Conservation (phyloP, 192 early-diverging fungal genomes). For the Chytriomyces hyalinus region DNA sequence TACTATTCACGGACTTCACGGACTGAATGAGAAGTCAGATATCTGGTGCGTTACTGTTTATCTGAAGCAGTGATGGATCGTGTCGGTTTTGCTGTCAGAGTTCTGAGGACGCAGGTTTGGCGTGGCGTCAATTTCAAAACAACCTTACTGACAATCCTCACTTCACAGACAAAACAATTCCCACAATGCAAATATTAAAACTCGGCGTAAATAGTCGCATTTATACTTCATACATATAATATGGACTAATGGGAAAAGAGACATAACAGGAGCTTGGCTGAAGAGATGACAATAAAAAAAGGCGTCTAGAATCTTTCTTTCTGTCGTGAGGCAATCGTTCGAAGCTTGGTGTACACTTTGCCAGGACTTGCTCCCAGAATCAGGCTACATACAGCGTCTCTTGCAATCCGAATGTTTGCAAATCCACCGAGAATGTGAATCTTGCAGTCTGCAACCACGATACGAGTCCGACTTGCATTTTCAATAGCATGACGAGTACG, state of each 20-base stretch:
- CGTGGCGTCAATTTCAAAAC: too few species aligned
- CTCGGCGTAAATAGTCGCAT: not conserved
- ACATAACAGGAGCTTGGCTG: not conserved
- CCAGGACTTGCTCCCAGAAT: slow-evolving; percentile 96
- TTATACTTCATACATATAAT: slow-evolving; percentile 1
- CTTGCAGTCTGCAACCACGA: slow-evolving; percentile 97
- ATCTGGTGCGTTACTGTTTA: too few species aligned
- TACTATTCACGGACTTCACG: too few species aligned
- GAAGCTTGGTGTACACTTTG: slow-evolving; percentile 91
- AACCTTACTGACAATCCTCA: too few species aligned
- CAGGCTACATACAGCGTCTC: slow-evolving; percentile 87
- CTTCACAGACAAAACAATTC: too few species aligned
- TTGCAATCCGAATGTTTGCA: slow-evolving; percentile 95
- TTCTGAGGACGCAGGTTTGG: too few species aligned
- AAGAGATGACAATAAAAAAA: not conserved
- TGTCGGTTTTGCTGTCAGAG: too few species aligned
- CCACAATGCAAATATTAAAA: too few species aligned
- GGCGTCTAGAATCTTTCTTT: slow-evolving; percentile 87
- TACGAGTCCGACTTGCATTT: slow-evolving; percentile 93
- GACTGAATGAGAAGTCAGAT: too few species aligned
- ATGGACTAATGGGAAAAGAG: not conserved
- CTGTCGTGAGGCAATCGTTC: slow-evolving; percentile 85
- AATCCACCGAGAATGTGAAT: slow-evolving; percentile 96
- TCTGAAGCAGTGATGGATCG: too few species aligned
- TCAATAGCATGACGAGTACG: slow-evolving; percentile 98